Evolutionary conservation across 1,139 yeast species (phyloP), one percentile per base, ranked within the genome.

Genomic region (Yamadazyma friedrichii): DNA sequence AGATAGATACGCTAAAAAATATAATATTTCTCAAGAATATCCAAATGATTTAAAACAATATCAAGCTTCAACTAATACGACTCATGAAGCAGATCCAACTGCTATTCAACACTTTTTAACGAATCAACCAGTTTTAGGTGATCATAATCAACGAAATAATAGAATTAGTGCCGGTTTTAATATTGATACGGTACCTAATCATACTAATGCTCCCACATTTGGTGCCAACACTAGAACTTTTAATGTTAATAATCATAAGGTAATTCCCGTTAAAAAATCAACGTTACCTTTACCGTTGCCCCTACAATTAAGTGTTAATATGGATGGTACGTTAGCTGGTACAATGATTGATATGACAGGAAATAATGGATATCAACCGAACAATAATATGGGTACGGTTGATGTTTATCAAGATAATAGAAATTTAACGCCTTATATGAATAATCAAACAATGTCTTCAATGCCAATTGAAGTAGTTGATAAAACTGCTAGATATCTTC

Each of bases 1-100:
- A 58, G 81, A 79, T 27, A 82, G 83, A 51, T 88, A 80, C 58
- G 86, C 86, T 2, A 70, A 67, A 45, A 74, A 73, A 48, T 82
- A 78, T 55, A 65, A 84, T 51, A 81, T 82, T 9, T 75, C 84
- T 10, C 69, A 74, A 35, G 80, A 71, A 35, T 77, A 74, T 52
- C 88, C 88, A 0, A 72, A 74, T 9, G 77, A 76, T 44, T 61
- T 77, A 44, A 63, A 67, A 41, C 75, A 70, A 38, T 74, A 52
- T 51, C 67, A 65, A 38, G 58, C 59, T 16, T 58, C 74, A 3
- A 67, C 74, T 2, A 71, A 74, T 8, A 64, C 64, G 16, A 71
- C 72, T 4, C 71, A 67, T 35, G 61, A 61, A 5, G 46, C 58
- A 9, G 66, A 53, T 48, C 50, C 48, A 1, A 42, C 38, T 11